phyloP scores from a whole-genome alignment of 208 protist species.

The Entamoeba histolytica region DNA sequence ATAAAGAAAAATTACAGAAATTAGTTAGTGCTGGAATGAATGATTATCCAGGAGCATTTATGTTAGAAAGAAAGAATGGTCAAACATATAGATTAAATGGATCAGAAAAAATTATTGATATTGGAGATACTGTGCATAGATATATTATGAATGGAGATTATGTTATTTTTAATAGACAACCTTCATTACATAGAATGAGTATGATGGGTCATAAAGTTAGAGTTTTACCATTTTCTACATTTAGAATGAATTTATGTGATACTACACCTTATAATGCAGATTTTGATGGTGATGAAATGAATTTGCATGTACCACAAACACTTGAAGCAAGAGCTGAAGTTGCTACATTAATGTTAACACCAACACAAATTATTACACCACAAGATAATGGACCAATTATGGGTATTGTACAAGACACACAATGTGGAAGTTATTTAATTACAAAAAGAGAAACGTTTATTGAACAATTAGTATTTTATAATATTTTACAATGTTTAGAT shows the following conservation, averaged over 20 bases:
- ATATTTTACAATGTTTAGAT: constrained; percentile 80
- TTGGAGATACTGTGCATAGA: constrained; percentile 59
- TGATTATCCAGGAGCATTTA: constrained; percentile 80
- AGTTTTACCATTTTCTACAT: constrained; percentile 85
- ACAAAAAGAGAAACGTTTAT: constrained; percentile 80
- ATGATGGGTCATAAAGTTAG: constrained; percentile 91
- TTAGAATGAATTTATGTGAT: constrained; percentile 83
- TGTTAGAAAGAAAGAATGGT: constrained; percentile 36
- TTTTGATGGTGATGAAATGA: constrained; percentile 99
- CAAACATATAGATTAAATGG: background rate
- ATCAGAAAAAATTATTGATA: background rate
- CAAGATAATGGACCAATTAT: constrained; percentile 91
- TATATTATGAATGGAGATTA: constrained; percentile 89
- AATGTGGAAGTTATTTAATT: constrained; percentile 66
- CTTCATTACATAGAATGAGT: constrained; percentile 98
- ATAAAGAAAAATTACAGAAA: constrained; percentile 67
- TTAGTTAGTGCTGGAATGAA: constrained; percentile 65
- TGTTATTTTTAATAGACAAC: constrained; percentile 98
- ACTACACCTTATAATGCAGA: constrained; percentile 93
- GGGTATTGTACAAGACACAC: constrained; percentile 94
- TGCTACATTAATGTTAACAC: constrained; percentile 61
- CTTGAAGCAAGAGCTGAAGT: constrained; percentile 73
- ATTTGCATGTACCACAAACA: constrained; percentile 93
- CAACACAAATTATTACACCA: constrained; percentile 92
- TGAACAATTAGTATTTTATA: constrained; percentile 79